These are phyloP conservation scores for Sporobolomyces roseus DNA, from an alignment of 768 basidiomycete species.

Conservation along the genomic window DNA sequence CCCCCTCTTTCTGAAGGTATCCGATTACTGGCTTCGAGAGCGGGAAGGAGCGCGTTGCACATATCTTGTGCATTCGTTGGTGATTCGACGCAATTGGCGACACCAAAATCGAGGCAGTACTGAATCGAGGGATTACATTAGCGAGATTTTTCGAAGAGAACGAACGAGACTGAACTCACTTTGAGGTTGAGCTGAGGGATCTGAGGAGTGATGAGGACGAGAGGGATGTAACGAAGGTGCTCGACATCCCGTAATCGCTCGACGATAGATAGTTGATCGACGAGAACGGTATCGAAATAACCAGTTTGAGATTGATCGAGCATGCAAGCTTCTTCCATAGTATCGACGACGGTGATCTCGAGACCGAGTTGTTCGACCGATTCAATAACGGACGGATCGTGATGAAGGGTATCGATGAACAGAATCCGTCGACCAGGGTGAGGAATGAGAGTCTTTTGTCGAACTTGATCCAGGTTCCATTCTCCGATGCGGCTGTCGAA, in stretches of 20 bases:
- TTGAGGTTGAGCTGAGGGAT: slow-evolving; percentile 45
- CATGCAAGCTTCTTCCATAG: slow-evolving; percentile 64
- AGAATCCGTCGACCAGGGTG: slow-evolving; percentile 84
- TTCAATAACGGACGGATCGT: slow-evolving; percentile 68
- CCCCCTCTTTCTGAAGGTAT: slow-evolving; percentile 79
- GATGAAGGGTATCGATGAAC: slow-evolving; percentile 75
- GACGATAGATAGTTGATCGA: slow-evolving; percentile 80
- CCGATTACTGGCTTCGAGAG: slow-evolving; percentile 89
- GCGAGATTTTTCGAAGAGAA: slow-evolving; percentile 59
- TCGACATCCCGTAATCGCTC: slow-evolving; percentile 85
- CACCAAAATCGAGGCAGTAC: slow-evolving; percentile 55
- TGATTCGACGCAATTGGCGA: slow-evolving; percentile 88
- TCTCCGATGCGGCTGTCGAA: slow-evolving; percentile 60
- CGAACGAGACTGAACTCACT: slow-evolving; percentile 41
- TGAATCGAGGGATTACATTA: neutral
- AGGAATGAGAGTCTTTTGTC: slow-evolving; percentile 67
- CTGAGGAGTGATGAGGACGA: slow-evolving; percentile 60
- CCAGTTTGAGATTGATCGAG: slow-evolving; percentile 53
- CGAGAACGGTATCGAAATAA: slow-evolving; percentile 93
- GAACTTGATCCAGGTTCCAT: slow-evolving; percentile 66
- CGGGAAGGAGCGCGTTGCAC: slow-evolving; percentile 83
- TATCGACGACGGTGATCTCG: slow-evolving; percentile 68
- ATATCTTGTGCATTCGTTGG: slow-evolving; percentile 85
- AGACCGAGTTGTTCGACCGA: slow-evolving; percentile 75
- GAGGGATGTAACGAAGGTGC: slow-evolving; percentile 91